Conservation (phyloP, 2,329 filamentous ascomycete species). For the Alternaria arbusti region DNA sequence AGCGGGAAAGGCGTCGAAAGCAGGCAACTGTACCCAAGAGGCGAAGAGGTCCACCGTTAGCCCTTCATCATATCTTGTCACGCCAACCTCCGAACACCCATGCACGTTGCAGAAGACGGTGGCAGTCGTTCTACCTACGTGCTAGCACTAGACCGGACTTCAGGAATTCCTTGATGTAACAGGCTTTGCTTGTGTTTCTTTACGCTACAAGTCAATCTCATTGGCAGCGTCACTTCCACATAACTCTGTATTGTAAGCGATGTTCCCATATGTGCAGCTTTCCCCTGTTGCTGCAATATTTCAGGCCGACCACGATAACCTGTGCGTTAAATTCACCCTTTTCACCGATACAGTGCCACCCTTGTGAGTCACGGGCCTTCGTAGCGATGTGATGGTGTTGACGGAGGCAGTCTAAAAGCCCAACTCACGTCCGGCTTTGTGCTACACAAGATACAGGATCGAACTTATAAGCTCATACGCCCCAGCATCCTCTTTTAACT, state of each 20-base stretch:
- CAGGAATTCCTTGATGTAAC: conserved; percentile 3
- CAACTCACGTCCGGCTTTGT: conserved; percentile 5
- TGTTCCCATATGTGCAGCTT: not conserved
- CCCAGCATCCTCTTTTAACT: not conserved
- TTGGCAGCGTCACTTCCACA: conserved; percentile 25
- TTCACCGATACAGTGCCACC: conserved; percentile 13
- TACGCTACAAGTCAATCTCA: conserved; percentile 11
- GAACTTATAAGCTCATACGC: not conserved
- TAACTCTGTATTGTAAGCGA: conserved; percentile 6
- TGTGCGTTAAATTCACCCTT: conserved; percentile 30
- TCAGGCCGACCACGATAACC: conserved; percentile 15
- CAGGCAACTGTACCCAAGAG: conserved; percentile 38
- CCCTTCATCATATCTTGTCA: conserved; percentile 6
- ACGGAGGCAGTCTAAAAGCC: conserved; percentile 3
- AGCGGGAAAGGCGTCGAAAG: conserved; percentile 29
- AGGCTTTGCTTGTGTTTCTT: conserved; percentile 14
- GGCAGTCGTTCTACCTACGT: conserved; percentile 17
- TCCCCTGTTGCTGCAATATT: not conserved
- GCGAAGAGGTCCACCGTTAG: conserved; percentile 4
- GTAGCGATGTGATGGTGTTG: conserved; percentile 17
- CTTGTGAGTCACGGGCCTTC: conserved; percentile 41
- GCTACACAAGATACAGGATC: conserved; percentile 4
- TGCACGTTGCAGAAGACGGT: conserved; percentile 31
- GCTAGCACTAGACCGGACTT: conserved; percentile 14
- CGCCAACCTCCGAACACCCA: conserved; percentile 17